Percentiles rank a stretch among this genome's conserved stretches.
phyloP scores from a whole-genome alignment of 805 yeast species.

The Debaryomyces tyrocola region DNA sequence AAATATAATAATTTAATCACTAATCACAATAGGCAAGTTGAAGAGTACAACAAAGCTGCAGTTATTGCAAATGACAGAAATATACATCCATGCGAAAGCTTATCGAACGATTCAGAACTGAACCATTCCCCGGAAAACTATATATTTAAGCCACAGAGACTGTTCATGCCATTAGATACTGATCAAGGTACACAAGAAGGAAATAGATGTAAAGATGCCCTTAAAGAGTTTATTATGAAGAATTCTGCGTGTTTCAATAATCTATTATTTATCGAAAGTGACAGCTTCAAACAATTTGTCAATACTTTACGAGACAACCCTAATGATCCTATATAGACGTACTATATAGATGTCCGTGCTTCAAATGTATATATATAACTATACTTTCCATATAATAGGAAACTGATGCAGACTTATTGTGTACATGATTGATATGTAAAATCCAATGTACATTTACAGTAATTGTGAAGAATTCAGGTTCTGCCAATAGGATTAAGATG shows the following conservation, averaged over 20 bases:
- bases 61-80: constrained; percentile 1
- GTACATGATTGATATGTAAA: too few species aligned
- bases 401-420: too few species aligned
- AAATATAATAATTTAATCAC: constrained; percentile 10
- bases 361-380: too few species aligned
- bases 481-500: too few species aligned
- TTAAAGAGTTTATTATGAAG: constrained; percentile 8
- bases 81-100: background rate
- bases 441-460: too few species aligned
- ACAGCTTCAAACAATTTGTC: constrained; percentile 8
- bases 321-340: constrained; percentile 3
- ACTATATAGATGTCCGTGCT: background rate
- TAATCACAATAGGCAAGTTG: constrained; percentile 11
- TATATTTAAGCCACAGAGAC: background rate
- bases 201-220: constrained; percentile 8
- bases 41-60: constrained; percentile 11
- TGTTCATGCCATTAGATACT: background rate
- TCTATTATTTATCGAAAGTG: constrained; percentile 8
- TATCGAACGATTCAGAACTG: background rate
- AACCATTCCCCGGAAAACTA: background rate
- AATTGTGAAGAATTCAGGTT: too few species aligned
- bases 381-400: too few species aligned
- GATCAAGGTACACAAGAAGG: background rate
- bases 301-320: constrained; percentile 7
- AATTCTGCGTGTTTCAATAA: constrained; percentile 8